These are phyloP conservation scores for Cladosporium sp. DNA, from an alignment of 2,329 filamentous ascomycete genomes.

Conservation along the genomic window DNA sequence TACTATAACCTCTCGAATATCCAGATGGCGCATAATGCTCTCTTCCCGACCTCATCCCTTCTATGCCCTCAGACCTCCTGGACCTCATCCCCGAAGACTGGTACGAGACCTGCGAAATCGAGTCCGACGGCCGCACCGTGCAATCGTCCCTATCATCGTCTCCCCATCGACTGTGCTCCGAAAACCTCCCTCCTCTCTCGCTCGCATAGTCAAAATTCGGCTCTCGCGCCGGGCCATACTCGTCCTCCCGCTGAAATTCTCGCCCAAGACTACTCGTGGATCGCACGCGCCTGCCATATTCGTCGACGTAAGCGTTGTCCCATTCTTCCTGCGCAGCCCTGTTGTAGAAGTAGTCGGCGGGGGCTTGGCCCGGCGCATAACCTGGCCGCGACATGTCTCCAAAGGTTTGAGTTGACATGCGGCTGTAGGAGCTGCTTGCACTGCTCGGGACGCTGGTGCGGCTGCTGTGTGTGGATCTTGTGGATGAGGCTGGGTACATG, in stretches of 20 bases:
- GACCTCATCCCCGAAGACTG: not conserved
- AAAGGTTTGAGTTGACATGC: slow-evolving; percentile 2
- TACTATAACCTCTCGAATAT: not conserved
- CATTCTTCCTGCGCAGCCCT: not conserved
- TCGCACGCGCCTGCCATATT: not conserved
- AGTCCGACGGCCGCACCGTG: slow-evolving; percentile 15
- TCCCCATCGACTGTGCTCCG: not conserved
- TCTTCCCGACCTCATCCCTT: slow-evolving; percentile 1
- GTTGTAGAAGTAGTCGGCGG: slow-evolving; percentile 8
- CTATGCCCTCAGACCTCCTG: not conserved
- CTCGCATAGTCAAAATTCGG: not conserved
- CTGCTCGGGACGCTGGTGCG: not conserved
- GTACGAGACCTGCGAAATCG: slow-evolving; percentile 18
- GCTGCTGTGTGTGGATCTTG: not conserved
- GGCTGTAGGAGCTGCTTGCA: not conserved
- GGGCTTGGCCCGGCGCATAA: slow-evolving; percentile 4
- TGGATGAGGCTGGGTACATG: not conserved
- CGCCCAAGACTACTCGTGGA: not conserved
- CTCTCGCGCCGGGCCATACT: too few species aligned
- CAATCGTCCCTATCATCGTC: slow-evolving; percentile 2
- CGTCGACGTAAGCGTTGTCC: not conserved
- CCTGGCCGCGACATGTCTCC: not conserved
- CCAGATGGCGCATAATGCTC: not conserved
- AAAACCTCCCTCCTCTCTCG: too few species aligned
- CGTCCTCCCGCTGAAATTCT: too few species aligned